Evolutionary conservation across 768 basidiomycete genomes (phyloP).

Genomic region (Lactifluus subvellereus): DNA sequence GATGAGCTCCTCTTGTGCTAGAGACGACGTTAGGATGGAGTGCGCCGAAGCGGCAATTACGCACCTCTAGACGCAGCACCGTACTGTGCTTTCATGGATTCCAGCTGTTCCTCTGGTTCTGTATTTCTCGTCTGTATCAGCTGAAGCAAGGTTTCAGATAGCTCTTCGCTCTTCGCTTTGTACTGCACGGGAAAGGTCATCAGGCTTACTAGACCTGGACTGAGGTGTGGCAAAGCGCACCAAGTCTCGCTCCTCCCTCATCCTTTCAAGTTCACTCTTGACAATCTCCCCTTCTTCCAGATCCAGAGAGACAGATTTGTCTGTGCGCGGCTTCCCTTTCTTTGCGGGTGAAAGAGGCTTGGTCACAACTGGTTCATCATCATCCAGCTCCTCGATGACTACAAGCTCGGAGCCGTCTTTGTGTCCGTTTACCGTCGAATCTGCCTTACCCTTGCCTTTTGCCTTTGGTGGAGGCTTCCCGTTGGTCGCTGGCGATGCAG

Average conservation of each 20-base stretch:
- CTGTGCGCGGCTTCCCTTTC: conserved; percentile 1
- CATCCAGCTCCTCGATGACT: conserved; percentile 17
- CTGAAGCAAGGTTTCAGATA: conserved; percentile 55
- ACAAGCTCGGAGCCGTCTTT: background rate
- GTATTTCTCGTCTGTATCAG: conserved; percentile 51
- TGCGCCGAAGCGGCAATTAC: conserved; percentile 12
- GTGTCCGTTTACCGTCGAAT: conserved; percentile 25
- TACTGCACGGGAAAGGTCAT: conserved; percentile 1
- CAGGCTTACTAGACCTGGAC: background rate
- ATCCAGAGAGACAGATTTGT: background rate
- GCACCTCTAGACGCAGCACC: conserved; percentile 50
- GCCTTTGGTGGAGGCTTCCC: conserved; percentile 30
- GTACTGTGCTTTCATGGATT: conserved; percentile 44
- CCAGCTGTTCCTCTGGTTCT: conserved; percentile 55
- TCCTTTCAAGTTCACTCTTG: conserved; percentile 21
- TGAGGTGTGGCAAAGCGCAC: conserved; percentile 16
- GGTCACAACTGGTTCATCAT: conserved; percentile 17
- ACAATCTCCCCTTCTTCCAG: background rate
- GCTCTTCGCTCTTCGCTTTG: conserved; percentile 29
- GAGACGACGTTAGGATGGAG: background rate
- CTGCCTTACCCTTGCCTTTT: conserved; percentile 35
- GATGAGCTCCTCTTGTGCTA: conserved; percentile 55
- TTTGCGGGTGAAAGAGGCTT: conserved; percentile 18
- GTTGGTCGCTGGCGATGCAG: conserved; percentile 22
- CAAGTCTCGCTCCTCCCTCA: conserved; percentile 28